Base-by-base conservation (phyloP, 495 filamentous ascomycete species). In the Halenospora varia region DNA sequence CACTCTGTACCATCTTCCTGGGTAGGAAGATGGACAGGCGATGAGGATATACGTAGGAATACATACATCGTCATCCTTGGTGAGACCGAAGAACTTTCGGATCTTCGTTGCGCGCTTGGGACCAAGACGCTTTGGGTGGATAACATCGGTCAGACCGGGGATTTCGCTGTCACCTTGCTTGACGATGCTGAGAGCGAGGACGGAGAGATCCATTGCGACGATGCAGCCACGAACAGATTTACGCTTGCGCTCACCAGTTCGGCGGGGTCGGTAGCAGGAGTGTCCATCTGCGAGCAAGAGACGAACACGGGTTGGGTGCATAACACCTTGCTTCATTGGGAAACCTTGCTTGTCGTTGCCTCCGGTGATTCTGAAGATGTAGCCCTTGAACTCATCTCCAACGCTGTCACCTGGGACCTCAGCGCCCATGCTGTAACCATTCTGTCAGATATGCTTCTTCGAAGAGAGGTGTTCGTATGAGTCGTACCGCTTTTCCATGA, bases 301-400 rank as follows among this genome's bases (percentile, higher is more conserved):
- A 66, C 88, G 87, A 77, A 97, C 95, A 89, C 94, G 92, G 74
- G 90, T 96, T 61, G 94, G 94, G 70, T 96, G 91, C 86, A 98
- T 88, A 69, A 94, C 91, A 78, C 94, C 94, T 86, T 98, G 94
- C 88, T 97, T 97, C 94, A 98, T 98, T 61, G 94, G 94, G 83
- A 98, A 98, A 80, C 94, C 94, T 82, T 98, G 94, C 89, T 98
- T 98, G 88, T 98, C 94, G 87, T 98, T 98, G 75, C 95, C 94
- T 73, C 94, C 94, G 70, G 94, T 98, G 79, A 98, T 97, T 73
- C 86, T 88, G 85, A 92, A 87, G 78, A 95, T 85, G 81, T 97
- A 98, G 75, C 94, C 94, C 82, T 94, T 95, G 88, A 93, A 98
- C 79, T 98, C 94, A 73, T 96, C 89, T 65, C 94, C 95, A 68